A percentile compares a stretch with the other conserved stretches of the same genome.
Conservation (phyloP, 1,284 basidiomycete genomes). For the Apiotrichum gracile region DNA sequence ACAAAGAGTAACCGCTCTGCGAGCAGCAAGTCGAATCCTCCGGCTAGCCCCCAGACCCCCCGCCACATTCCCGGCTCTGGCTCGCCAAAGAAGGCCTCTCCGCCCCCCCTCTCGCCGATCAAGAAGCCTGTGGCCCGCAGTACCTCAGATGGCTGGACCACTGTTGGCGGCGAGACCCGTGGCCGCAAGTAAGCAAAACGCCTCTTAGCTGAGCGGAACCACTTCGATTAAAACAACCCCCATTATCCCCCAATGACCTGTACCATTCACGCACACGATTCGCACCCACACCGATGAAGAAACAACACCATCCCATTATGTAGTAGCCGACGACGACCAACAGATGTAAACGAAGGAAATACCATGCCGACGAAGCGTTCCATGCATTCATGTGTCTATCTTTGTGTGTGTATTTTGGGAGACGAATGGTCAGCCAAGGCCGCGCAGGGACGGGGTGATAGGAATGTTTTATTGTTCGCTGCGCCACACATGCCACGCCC, state of each 20-base stretch:
- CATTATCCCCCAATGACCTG: no score
- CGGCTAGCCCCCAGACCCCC: neutral
- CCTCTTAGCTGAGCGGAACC: no score
- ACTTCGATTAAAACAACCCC: no score
- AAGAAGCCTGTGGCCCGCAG: neutral
- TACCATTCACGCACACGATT: no score
- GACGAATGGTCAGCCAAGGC: no score
- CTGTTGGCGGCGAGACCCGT: neutral
- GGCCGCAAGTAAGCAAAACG: neutral
- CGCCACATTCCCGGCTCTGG: constrained; percentile 8
- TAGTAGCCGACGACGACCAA: neutral
- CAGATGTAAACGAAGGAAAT: neutral
- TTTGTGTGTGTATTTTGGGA: no score
- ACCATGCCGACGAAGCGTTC: neutral
- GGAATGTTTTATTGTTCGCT: no score
- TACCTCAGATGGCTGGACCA: constrained; percentile 9
- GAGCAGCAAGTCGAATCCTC: neutral
- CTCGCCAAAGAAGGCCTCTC: neutral
- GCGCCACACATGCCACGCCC: no score
- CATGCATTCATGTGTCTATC: neutral
- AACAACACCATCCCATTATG: neutral
- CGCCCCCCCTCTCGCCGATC: neutral
- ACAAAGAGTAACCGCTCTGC: neutral
- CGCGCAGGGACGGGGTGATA: no score
- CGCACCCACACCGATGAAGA: neutral